Evolutionary conservation across 805 yeast genomes (phyloP).

Genomic region (Kodamaea sagamina): DNA sequence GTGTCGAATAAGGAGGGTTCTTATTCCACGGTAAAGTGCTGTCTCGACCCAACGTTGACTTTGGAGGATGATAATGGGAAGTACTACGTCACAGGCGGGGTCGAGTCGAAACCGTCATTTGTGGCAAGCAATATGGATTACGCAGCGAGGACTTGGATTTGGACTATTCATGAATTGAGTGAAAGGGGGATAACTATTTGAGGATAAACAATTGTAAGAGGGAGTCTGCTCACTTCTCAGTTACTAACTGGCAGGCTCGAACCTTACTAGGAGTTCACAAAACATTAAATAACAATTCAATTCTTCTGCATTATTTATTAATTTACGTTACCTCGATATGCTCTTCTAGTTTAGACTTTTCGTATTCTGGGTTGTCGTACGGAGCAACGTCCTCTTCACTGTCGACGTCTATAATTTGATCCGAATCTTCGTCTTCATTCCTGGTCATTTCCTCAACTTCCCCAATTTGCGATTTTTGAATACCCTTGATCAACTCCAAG

Average conservation of each 20-base stretch:
- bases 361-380: conserved; percentile 13
- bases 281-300: conserved; percentile 2
- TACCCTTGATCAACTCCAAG: background rate
- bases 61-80: conserved; percentile 65
- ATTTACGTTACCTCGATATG: background rate
- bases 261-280: too few relatives aligned
- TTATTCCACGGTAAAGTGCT: conserved; percentile 61
- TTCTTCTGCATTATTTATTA: conserved; percentile 7
- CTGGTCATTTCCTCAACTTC: conserved; percentile 5
- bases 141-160: conserved; percentile 73
- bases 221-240: too few relatives aligned
- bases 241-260: background rate
- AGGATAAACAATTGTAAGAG: background rate
- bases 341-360: conserved; percentile 4
- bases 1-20: conserved; percentile 73
- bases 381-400: conserved; percentile 15
- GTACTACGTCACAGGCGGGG: conserved; percentile 64
- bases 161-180: conserved; percentile 66
- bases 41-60: conserved; percentile 53
- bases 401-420: conserved; percentile 16
- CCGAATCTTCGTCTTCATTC: conserved; percentile 8
- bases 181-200: conserved; percentile 43
- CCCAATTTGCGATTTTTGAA: background rate
- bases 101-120: conserved; percentile 54
- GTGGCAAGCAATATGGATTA: conserved; percentile 58